Conservation (phyloP, 2,329 filamentous ascomycete species). For the Pseudopyricularia javanii region DNA sequence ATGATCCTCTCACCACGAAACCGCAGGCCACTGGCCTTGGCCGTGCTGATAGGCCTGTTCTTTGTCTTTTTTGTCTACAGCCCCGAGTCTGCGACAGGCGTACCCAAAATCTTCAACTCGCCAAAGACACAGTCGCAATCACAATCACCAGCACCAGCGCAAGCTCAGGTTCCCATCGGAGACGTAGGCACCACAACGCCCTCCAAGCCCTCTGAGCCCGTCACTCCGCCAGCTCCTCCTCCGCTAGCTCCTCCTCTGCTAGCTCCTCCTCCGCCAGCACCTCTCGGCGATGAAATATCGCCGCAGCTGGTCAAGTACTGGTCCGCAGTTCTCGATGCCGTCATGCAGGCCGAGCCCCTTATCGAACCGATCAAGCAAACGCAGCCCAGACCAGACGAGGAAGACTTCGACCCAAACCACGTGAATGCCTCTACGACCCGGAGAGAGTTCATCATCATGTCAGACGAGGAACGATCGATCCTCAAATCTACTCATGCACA, state of each 20-base stretch:
- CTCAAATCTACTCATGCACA: constrained; percentile 16
- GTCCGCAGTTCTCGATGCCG: constrained; percentile 4
- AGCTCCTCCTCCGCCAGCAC: neutral
- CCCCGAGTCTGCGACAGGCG: neutral
- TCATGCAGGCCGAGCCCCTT: constrained; percentile 4
- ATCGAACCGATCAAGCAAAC: neutral
- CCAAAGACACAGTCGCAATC: too few relatives aligned
- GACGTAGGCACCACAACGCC: neutral
- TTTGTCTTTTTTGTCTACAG: neutral
- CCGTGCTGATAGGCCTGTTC: neutral
- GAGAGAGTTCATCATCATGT: neutral
- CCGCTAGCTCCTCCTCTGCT: too few relatives aligned
- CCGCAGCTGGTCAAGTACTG: constrained; percentile 8
- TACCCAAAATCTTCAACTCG: neutral
- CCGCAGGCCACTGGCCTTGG: neutral
- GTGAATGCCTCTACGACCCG: neutral
- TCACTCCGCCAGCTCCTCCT: too few relatives aligned
- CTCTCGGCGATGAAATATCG: constrained; percentile 4
- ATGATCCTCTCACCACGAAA: constrained; percentile 2
- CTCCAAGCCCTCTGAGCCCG: neutral
- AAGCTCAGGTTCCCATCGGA: neutral
- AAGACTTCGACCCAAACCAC: neutral
- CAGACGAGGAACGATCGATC: neutral
- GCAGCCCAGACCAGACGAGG: neutral
- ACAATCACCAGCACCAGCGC: too few relatives aligned